These are phyloP conservation scores for Berberis thunbergii DNA, from an alignment of 164 flowering plant species.

Conservation along the genomic window DNA sequence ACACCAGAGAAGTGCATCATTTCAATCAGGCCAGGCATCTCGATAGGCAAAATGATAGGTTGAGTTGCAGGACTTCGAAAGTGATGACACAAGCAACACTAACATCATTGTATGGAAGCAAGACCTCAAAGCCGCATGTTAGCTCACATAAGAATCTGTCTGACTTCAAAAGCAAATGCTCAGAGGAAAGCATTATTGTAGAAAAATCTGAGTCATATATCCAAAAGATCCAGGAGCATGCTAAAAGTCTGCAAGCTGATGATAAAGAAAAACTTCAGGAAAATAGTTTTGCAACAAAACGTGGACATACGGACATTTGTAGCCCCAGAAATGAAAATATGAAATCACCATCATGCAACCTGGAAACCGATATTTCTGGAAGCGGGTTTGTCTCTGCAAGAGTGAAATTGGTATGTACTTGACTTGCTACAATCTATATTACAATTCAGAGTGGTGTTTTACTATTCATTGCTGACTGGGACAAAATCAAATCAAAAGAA, in stretches of 20 bases:
- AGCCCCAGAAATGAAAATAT: slow-evolving; percentile 33
- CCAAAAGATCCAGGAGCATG: slow-evolving; percentile 17
- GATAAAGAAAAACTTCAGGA: slow-evolving; percentile 44
- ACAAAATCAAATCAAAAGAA: too few species aligned
- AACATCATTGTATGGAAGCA: slow-evolving; percentile 48
- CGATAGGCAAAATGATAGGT: slow-evolving; percentile 28
- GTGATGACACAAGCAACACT: slow-evolving; percentile 43
- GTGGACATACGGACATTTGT: slow-evolving; percentile 37
- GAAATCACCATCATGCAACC: slow-evolving; percentile 44
- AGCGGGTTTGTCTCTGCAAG: slow-evolving; percentile 86
- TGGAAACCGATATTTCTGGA: slow-evolving; percentile 44
- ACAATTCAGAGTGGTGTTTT: too few species aligned
- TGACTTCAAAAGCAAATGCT: slow-evolving; percentile 21
- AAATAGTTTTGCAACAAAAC: slow-evolving; percentile 35
- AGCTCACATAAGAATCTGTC: slow-evolving; percentile 16
- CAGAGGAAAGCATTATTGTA: slow-evolving; percentile 38
- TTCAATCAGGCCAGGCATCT: slow-evolving; percentile 25
- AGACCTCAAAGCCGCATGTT: slow-evolving; percentile 19
- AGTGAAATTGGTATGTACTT: slow-evolving; percentile 69
- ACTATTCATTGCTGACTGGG: too few species aligned
- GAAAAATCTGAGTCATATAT: slow-evolving; percentile 25
- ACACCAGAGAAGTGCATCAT: slow-evolving; percentile 5
- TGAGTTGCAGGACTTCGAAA: slow-evolving; percentile 32
- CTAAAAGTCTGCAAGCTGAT: slow-evolving; percentile 24
- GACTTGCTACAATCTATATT: background rate